phyloP scores from a whole-genome alignment of 805 yeast species.

The Zygosaccharomyces pseudorouxii region DNA sequence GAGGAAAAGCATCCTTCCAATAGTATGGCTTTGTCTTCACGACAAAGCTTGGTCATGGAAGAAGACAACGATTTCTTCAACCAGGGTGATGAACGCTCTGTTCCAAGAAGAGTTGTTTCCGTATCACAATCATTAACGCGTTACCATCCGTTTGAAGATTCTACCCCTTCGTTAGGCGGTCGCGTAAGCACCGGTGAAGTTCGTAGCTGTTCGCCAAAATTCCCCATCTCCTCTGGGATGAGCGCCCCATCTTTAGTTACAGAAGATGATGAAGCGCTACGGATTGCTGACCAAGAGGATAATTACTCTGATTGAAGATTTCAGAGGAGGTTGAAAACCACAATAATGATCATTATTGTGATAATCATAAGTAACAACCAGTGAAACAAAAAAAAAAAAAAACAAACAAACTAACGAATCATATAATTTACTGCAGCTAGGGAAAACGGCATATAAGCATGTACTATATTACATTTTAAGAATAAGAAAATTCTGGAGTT shows the following conservation, averaged over 20 bases:
- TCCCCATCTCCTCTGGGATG: slow-evolving; percentile 12
- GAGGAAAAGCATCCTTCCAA: slow-evolving; percentile 13
- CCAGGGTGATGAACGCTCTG: not conserved
- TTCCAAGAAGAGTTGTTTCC: not conserved
- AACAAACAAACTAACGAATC: not conserved
- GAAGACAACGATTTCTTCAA: slow-evolving; percentile 5
- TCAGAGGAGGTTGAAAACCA: not conserved
- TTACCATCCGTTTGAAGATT: not conserved
- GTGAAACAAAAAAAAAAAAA: not conserved
- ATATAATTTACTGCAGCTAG: not conserved
- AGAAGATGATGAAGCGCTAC: slow-evolving; percentile 20
- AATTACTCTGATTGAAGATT: slow-evolving; percentile 13
- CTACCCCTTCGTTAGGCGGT: not conserved
- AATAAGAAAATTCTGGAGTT: slow-evolving; percentile 6
- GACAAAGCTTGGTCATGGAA: slow-evolving; percentile 2
- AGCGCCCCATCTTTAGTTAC: slow-evolving; percentile 14
- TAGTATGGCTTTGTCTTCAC: not conserved
- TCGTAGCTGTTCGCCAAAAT: slow-evolving; percentile 21
- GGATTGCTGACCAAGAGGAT: slow-evolving; percentile 30
- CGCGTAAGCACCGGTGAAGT: slow-evolving; percentile 16
- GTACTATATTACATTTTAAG: not conserved
- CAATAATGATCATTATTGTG: not conserved
- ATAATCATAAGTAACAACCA: not conserved
- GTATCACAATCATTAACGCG: not conserved
- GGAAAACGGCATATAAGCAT: not conserved